Percentiles rank a stretch among this genome's conserved stretches.
These are phyloP conservation scores for Pseudogymnoascus sp. DNA, from an alignment of 2,329 filamentous ascomycete species.

Conservation along the genomic window DNA sequence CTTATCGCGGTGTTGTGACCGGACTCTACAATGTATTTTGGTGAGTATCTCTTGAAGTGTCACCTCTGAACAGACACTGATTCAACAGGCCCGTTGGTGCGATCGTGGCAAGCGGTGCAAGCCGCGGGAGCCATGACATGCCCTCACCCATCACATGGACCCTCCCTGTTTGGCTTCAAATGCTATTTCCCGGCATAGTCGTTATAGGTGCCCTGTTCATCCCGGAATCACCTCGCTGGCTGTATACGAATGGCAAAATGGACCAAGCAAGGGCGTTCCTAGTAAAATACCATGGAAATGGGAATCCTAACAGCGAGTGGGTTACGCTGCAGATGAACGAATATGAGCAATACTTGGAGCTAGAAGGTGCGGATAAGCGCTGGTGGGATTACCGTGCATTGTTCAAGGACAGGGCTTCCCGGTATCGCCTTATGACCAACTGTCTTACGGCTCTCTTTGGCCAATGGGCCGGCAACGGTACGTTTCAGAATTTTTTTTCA, in stretches of 20 bases:
- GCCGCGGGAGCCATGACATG: constrained; percentile 32
- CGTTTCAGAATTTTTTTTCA: neutral
- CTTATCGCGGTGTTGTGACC: constrained; percentile 39
- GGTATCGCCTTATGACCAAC: constrained; percentile 47
- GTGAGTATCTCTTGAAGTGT: constrained; percentile 14
- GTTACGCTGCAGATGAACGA: constrained; percentile 45
- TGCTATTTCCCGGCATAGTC: constrained; percentile 28
- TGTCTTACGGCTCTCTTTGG: constrained; percentile 36
- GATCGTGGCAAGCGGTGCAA: constrained; percentile 28
- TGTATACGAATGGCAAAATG: constrained; percentile 36
- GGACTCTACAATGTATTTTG: constrained; percentile 28
- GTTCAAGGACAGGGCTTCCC: constrained; percentile 43
- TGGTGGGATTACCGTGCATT: constrained; percentile 52
- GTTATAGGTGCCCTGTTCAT: constrained; percentile 25
- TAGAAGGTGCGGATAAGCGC: constrained; percentile 46
- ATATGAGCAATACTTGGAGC: constrained; percentile 43
- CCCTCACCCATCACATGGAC: constrained; percentile 35
- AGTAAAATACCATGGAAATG: constrained; percentile 47
- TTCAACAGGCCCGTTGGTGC: constrained; percentile 38
- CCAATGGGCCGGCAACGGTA: constrained; percentile 27
- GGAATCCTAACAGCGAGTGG: constrained; percentile 42
- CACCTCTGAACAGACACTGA: constrained; percentile 19
- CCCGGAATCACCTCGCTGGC: constrained; percentile 34
- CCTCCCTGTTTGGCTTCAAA: constrained; percentile 32
- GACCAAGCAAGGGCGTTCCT: constrained; percentile 37